These are phyloP conservation scores for Marsdenia floribunda DNA, from an alignment of 257 asterid species.

Conservation along the genomic window DNA sequence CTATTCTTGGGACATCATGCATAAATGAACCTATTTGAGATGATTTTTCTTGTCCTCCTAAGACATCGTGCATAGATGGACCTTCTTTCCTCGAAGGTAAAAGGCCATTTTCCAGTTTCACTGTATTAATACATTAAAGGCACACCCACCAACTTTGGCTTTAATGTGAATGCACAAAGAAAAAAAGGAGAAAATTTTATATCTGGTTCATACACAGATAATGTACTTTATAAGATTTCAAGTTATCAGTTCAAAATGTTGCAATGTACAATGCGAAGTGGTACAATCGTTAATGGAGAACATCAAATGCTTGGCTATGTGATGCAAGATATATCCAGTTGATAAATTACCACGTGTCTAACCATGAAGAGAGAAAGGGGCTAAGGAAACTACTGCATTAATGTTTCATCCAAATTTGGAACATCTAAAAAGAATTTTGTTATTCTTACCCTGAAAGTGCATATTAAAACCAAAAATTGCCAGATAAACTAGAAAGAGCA, in stretches of 20 bases:
- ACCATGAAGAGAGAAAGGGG: neutral
- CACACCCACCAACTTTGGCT: neutral
- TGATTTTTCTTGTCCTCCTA: conserved; percentile 13
- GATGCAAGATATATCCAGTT: neutral
- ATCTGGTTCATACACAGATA: neutral
- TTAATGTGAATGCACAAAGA: neutral
- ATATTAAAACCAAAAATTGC: conserved; percentile 56
- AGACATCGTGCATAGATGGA: neutral
- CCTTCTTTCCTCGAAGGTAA: conserved; percentile 27
- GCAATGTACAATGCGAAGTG: neutral
- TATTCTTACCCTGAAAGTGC: conserved; percentile 62
- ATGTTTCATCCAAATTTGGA: neutral
- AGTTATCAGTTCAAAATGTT: neutral
- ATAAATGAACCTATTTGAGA: conserved; percentile 3
- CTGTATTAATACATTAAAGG: conserved; percentile 19
- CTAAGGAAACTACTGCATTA: neutral
- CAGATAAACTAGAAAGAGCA: conserved; percentile 49
- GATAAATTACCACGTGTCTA: neutral
- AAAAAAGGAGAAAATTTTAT: too few relatives aligned
- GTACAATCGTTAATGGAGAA: neutral
- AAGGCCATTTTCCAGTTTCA: conserved; percentile 31
- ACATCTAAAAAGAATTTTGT: neutral
- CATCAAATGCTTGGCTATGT: neutral
- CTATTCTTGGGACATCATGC: neutral
- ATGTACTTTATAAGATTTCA: neutral